Percentiles rank a stretch among this genome's conserved stretches.
Conservation (phyloP, 208 protist species). For the Porcisia hertigi region DNA sequence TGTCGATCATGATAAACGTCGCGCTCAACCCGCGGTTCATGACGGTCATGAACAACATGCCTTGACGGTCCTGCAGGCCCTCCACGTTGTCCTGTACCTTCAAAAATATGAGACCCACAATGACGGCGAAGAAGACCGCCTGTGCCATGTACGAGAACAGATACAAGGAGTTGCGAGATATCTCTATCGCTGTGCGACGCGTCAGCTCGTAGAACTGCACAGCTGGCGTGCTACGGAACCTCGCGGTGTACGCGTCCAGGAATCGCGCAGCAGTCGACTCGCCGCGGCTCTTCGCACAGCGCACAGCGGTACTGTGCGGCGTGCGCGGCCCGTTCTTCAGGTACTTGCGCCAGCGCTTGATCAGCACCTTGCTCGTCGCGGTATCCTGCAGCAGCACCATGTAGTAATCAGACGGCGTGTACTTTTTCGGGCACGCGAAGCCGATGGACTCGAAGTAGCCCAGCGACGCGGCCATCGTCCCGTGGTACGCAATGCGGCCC, state of each 20-base stretch:
- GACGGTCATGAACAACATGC: constrained; percentile 67
- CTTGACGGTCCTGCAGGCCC: constrained; percentile 63
- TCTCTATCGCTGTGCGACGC: constrained; percentile 37
- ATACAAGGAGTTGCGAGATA: constrained; percentile 49
- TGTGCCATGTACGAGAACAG: constrained; percentile 46
- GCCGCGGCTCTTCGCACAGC: constrained; percentile 33
- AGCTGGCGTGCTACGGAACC: constrained; percentile 43
- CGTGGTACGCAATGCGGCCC: constrained; percentile 86
- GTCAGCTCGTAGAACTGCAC: constrained; percentile 67
- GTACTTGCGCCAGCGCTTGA: constrained; percentile 71
- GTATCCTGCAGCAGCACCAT: constrained; percentile 82
- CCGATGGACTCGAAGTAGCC: constrained; percentile 86
- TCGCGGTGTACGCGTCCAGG: constrained; percentile 50
- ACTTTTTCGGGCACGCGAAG: constrained; percentile 60
- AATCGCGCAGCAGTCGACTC: constrained; percentile 45
- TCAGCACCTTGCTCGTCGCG: constrained; percentile 44
- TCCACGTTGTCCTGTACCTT: constrained; percentile 48
- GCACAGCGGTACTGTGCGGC: constrained; percentile 54
- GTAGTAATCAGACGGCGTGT: constrained; percentile 90
- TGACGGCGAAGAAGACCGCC: constrained; percentile 59
- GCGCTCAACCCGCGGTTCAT: constrained; percentile 67
- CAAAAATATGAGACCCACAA: constrained; percentile 81
- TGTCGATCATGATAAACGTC: constrained; percentile 56
- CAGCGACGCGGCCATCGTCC: constrained; percentile 60
- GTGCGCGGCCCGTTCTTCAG: constrained; percentile 51